Evolutionary conservation across 176 grass and related monocot species (phyloP).

Genomic region (Carex littledalei): DNA sequence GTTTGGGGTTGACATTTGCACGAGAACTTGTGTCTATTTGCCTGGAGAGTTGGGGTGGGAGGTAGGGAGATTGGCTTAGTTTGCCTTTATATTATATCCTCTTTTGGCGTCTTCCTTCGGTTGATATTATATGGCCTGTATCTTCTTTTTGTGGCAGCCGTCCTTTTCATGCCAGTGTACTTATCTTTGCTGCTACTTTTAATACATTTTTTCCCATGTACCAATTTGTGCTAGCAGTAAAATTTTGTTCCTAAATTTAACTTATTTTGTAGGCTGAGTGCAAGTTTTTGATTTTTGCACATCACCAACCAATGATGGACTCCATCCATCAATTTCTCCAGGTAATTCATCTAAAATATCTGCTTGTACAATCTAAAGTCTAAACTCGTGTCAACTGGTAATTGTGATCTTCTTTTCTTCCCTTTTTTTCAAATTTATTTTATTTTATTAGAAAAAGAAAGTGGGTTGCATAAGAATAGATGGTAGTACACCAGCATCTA

Average conservation of each 20-base stretch:
- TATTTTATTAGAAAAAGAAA: conserved; percentile 79
- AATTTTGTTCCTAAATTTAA: neutral
- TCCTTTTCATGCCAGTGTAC: neutral
- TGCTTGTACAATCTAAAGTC: neutral
- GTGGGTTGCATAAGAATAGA: conserved; percentile 90
- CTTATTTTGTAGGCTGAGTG: conserved; percentile 58
- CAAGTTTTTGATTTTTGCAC: conserved; percentile 98
- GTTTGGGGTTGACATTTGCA: neutral
- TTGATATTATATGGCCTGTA: neutral
- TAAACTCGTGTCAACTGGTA: neutral
- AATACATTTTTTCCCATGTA: neutral
- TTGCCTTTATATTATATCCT: neutral
- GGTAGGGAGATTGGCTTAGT: neutral
- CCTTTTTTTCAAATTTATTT: neutral
- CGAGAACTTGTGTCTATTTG: neutral
- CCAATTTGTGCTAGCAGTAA: neutral
- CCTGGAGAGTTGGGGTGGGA: neutral
- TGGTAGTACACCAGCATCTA: conserved; percentile 55
- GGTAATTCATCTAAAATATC: conserved; percentile 35
- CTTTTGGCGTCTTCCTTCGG: neutral
- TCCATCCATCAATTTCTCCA: conserved; percentile 72
- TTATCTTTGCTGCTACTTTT: neutral
- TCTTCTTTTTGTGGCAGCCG: neutral
- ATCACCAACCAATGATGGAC: conserved; percentile 79
- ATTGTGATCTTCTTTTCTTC: neutral